These are phyloP conservation scores for Ceratocystis eucalypticola DNA, from an alignment of 2,329 filamentous ascomycete species.

Conservation along the genomic window DNA sequence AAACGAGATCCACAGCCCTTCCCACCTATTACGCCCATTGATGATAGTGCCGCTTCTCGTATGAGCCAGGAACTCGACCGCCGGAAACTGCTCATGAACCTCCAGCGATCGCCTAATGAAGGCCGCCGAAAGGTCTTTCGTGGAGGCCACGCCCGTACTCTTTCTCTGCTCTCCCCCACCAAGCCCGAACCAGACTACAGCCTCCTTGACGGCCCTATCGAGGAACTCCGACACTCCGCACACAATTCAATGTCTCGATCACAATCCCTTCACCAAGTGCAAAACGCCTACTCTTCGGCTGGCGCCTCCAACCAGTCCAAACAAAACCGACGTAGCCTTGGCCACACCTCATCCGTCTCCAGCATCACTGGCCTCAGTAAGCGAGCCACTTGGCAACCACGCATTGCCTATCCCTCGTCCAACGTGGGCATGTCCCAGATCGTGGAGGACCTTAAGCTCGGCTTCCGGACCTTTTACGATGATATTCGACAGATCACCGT, in stretches of 20 bases:
- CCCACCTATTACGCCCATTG: slow-evolving; percentile 20
- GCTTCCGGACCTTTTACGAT: slow-evolving; percentile 87
- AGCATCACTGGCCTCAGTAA: slow-evolving; percentile 33
- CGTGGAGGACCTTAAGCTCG: slow-evolving; percentile 77
- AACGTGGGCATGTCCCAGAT: slow-evolving; percentile 53
- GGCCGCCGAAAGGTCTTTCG: slow-evolving; percentile 51
- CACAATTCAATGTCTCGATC: slow-evolving; percentile 21
- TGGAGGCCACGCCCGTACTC: slow-evolving; percentile 47
- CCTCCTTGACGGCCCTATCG: slow-evolving; percentile 31
- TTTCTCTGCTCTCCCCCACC: slow-evolving; percentile 71
- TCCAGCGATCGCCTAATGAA: slow-evolving; percentile 32
- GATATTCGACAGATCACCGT: slow-evolving; percentile 92
- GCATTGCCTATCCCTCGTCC: slow-evolving; percentile 29
- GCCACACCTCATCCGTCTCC: slow-evolving; percentile 21
- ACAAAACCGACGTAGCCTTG: slow-evolving; percentile 4
- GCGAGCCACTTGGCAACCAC: slow-evolving; percentile 47
- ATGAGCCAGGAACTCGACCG: slow-evolving; percentile 54
- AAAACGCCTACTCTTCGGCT: slow-evolving; percentile 13
- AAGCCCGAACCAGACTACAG: slow-evolving; percentile 34
- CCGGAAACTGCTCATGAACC: slow-evolving; percentile 51
- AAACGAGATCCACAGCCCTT: slow-evolving; percentile 48
- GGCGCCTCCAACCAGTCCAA: slow-evolving; percentile 10
- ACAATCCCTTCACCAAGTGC: slow-evolving; percentile 16
- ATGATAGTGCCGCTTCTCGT: slow-evolving; percentile 29
- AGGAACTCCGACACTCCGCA: slow-evolving; percentile 30